Conservation (phyloP, 1,139 yeast genomes). For the Candida tunisiensis region DNA sequence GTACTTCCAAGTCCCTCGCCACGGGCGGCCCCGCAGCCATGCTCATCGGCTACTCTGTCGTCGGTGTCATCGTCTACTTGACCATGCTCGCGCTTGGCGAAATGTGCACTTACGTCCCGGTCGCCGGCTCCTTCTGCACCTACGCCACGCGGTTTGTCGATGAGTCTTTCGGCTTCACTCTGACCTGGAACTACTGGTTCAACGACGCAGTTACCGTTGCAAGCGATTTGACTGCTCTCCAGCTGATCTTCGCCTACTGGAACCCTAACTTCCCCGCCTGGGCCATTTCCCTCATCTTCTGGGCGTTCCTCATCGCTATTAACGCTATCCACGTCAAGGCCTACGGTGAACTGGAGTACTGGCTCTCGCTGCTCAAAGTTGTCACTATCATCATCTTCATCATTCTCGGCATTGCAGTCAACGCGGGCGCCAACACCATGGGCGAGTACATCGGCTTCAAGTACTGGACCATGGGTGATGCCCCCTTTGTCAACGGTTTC, state of each 20-base stretch:
- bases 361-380: constrained; percentile 46
- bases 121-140: constrained; percentile 45
- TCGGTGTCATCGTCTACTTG: constrained; percentile 34
- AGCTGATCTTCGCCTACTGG: constrained; percentile 46
- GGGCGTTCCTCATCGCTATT: constrained; percentile 34
- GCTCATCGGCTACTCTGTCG: constrained; percentile 29
- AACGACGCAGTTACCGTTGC: constrained; percentile 50
- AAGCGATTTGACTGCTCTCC: constrained; percentile 42
- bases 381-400: constrained; percentile 37
- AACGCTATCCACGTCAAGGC: constrained; percentile 38
- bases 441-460: constrained; percentile 32
- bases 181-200: constrained; percentile 46
- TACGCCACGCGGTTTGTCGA: constrained; percentile 44
- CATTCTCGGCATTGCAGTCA: constrained; percentile 40
- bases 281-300: constrained; percentile 39
- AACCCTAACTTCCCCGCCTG: constrained; percentile 36
- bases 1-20: constrained; percentile 35
- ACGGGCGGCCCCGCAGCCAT: constrained; percentile 40
- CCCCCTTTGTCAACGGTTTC: constrained; percentile 43
- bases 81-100: constrained; percentile 48
- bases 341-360: constrained; percentile 53
- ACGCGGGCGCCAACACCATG: constrained; percentile 43
- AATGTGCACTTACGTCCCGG: constrained; percentile 44
- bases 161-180: constrained; percentile 46
- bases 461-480: constrained; percentile 31